A percentile compares a stretch with the other conserved stretches of the same genome.
Evolutionary conservation across 129 eudicot species (phyloP).

Genomic region (Chrysanthemum makinoi): DNA sequence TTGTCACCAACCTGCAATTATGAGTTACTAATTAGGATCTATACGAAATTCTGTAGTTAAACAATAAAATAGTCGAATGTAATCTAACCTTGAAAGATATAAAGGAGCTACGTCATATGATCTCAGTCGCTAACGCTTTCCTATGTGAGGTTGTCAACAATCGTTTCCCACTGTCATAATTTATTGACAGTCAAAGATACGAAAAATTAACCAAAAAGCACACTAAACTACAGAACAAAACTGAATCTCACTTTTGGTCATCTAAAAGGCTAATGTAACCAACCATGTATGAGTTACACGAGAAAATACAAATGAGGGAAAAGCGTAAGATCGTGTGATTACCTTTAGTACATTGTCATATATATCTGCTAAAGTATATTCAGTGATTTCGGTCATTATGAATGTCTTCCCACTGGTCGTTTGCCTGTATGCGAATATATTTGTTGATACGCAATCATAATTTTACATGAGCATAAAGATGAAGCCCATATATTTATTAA

Average conservation of each 20-base stretch:
- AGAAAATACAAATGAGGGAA: background rate
- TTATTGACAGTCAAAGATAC: conserved; percentile 7
- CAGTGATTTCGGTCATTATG: conserved; percentile 90
- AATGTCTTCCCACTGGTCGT: conserved; percentile 97
- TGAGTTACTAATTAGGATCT: conserved; percentile 14
- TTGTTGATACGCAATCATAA: conserved; percentile 48
- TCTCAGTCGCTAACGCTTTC: conserved; percentile 75
- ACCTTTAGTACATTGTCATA: conserved; percentile 86
- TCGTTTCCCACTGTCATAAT: conserved; percentile 70
- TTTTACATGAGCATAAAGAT: conserved; percentile 5
- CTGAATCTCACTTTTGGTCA: conserved; percentile 28
- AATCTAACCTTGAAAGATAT: conserved; percentile 75
- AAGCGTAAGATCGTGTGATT: conserved; percentile 24
- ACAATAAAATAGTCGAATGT: background rate
- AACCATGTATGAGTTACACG: conserved; percentile 17
- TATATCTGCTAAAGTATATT: conserved; percentile 81
- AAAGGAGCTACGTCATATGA: conserved; percentile 80
- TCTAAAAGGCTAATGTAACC: conserved; percentile 59
- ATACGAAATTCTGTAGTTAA: background rate
- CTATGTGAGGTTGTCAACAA: conserved; percentile 88
- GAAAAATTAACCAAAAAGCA: conserved; percentile 4
- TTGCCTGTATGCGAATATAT: conserved; percentile 92
- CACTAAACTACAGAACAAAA: background rate
- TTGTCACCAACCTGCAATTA: conserved; percentile 87
- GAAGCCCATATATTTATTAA: conserved; percentile 1